These are phyloP conservation scores for Vigna reflexopilosa DNA, from an alignment of 306 rosid species.

Conservation along the genomic window DNA sequence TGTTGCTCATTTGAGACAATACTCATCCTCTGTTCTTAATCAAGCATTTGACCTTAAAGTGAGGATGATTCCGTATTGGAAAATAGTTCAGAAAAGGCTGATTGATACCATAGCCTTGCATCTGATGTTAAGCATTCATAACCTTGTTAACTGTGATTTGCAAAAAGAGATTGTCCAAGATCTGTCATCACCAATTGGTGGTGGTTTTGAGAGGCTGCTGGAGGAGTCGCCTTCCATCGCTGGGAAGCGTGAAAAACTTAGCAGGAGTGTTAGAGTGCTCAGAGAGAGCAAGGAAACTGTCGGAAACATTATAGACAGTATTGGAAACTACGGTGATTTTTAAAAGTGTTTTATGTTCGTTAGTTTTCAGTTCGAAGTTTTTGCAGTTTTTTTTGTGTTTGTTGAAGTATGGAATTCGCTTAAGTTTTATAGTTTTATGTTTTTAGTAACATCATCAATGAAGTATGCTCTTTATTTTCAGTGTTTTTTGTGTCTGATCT, in stretches of 20 bases:
- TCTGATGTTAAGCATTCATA: constrained; percentile 44
- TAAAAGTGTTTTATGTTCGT: neutral
- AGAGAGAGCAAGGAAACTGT: constrained; percentile 50
- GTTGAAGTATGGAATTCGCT: too few relatives aligned
- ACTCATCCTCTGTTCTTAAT: neutral
- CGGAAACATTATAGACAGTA: constrained; percentile 44
- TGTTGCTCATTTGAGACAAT: constrained; percentile 33
- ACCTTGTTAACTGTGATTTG: constrained; percentile 49
- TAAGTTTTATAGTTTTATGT: too few relatives aligned
- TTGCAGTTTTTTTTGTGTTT: too few relatives aligned
- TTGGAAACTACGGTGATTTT: constrained; percentile 29
- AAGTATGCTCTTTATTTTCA: too few relatives aligned
- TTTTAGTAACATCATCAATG: too few relatives aligned
- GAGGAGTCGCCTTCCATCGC: constrained; percentile 57
- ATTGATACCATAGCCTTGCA: constrained; percentile 57
- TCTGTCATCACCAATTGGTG: constrained; percentile 28
- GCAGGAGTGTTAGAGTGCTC: constrained; percentile 42
- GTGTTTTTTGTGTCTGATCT: too few relatives aligned
- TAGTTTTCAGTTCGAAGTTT: too few relatives aligned
- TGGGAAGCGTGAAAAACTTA: constrained; percentile 50
- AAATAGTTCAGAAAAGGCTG: constrained; percentile 51
- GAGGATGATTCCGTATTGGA: constrained; percentile 66
- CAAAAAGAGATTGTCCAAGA: constrained; percentile 51
- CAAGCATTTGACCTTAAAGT: constrained; percentile 63
- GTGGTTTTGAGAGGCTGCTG: constrained; percentile 58